A percentile compares a stretch with the other conserved stretches of the same genome.
Conservation (phyloP, 1,284 basidiomycete genomes). For the Puccinia novopanici region DNA sequence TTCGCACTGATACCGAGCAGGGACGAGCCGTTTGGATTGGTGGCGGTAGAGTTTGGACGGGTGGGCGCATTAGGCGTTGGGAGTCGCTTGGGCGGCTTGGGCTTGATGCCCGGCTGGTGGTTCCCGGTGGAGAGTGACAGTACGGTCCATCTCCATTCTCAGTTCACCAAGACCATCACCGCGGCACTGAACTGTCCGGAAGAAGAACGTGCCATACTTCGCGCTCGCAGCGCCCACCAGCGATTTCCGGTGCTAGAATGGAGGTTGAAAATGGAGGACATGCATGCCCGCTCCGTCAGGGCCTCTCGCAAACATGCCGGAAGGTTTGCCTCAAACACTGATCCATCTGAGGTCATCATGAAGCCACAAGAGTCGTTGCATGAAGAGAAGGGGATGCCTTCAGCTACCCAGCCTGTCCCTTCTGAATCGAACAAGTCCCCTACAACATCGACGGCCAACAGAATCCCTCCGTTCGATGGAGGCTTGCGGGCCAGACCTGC, state of each 20-base stretch:
- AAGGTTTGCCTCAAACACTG: conserved; percentile 70
- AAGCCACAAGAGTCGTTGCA: neutral
- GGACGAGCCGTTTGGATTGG: conserved; percentile 90
- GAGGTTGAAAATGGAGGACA: conserved; percentile 90
- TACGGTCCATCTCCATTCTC: conserved; percentile 86
- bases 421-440: neutral
- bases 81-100: conserved; percentile 84
- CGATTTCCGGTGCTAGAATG: conserved; percentile 95
- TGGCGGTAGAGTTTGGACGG: conserved; percentile 89
- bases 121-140: conserved; percentile 75
- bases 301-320: conserved; percentile 71
- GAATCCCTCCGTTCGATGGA: neutral
- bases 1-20: conserved; percentile 78
- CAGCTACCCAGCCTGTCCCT: neutral
- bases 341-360: neutral
- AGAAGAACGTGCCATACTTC: conserved; percentile 83
- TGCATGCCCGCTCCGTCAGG: conserved; percentile 79
- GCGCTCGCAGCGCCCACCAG: conserved; percentile 85
- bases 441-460: conserved; percentile 1
- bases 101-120: conserved; percentile 89
- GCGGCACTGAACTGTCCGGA: conserved; percentile 83
- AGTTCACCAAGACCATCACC: conserved; percentile 87
- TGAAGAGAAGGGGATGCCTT: neutral
- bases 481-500: neutral
- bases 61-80: conserved; percentile 93